Conservation (phyloP, 2,329 filamentous ascomycete species). For the Paraphaeosphaeria sporulosa region DNA sequence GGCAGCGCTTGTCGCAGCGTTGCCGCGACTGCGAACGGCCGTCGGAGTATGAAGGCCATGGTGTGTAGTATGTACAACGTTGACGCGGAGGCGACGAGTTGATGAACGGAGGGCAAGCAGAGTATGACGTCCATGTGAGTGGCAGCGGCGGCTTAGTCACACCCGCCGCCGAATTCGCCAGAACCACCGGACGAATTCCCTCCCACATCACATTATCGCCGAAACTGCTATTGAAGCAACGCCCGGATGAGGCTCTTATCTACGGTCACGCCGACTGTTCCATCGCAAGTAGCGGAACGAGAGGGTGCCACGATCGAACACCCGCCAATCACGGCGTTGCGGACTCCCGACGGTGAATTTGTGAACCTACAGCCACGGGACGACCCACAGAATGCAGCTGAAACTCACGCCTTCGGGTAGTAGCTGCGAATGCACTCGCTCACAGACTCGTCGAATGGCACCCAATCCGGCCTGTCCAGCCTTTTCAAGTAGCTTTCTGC, state of each 20-base stretch:
- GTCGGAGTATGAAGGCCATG: conserved; percentile 72
- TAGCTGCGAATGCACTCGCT: conserved; percentile 21
- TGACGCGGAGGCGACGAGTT: conserved; percentile 14
- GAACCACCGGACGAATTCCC: conserved; percentile 17
- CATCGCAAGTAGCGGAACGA: neutral
- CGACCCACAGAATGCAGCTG: neutral
- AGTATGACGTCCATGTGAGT: conserved; percentile 23
- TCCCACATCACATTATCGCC: neutral
- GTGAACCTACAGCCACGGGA: too few relatives aligned
- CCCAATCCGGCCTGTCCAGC: conserved; percentile 19
- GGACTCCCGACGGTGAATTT: neutral
- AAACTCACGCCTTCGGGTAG: conserved; percentile 15
- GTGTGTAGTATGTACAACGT: conserved; percentile 27
- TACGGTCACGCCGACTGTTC: neutral
- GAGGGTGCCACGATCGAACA: neutral
- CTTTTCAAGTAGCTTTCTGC: conserved; percentile 18
- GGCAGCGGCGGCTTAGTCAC: conserved; percentile 10
- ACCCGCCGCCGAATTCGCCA: conserved; percentile 26
- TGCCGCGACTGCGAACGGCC: conserved; percentile 69
- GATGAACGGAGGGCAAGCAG: conserved; percentile 11
- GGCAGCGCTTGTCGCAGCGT: conserved; percentile 64
- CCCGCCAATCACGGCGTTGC: conserved; percentile 1
- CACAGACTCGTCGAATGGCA: conserved; percentile 20
- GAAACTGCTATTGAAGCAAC: neutral
- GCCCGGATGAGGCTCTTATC: neutral